These are phyloP conservation scores for Pseudonitzschia multistriata DNA, from an alignment of 108 stramenopile genomes.

Conservation along the genomic window DNA sequence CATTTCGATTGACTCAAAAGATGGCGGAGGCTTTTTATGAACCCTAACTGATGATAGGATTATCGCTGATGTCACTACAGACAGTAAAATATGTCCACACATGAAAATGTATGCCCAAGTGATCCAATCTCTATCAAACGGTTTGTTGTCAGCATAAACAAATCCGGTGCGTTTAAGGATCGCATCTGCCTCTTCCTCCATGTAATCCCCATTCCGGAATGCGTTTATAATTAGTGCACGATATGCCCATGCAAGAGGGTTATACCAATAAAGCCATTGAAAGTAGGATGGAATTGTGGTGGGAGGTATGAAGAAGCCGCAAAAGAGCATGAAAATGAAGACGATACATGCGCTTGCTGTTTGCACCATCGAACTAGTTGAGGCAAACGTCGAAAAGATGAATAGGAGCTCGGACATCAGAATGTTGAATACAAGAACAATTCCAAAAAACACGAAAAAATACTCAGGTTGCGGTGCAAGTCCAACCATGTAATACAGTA, in stretches of 20 bases:
- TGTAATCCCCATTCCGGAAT: constrained; percentile 36
- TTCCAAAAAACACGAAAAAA: constrained; percentile 41
- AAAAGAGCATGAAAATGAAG: constrained; percentile 58
- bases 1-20: constrained; percentile 14
- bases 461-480: constrained; percentile 38
- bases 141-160: constrained; percentile 29
- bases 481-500: constrained; percentile 72
- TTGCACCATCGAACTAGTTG: constrained; percentile 32
- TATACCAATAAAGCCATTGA: constrained; percentile 57
- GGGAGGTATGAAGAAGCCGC: constrained; percentile 70
- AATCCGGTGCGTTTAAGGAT: constrained; percentile 54
- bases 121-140: constrained; percentile 59
- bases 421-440: constrained; percentile 44
- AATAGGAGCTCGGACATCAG: constrained; percentile 49
- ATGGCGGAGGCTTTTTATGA: constrained; percentile 12
- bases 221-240: constrained; percentile 59
- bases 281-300: constrained; percentile 56
- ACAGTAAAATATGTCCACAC: constrained; percentile 35
- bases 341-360: constrained; percentile 47
- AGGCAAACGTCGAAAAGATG: constrained; percentile 49
- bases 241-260: constrained; percentile 72
- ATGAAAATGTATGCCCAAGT: constrained; percentile 57
- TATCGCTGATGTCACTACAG: constrained; percentile 39
- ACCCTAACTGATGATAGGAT: constrained; percentile 30
- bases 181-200: constrained; percentile 35